These are phyloP conservation scores for Limnanthes douglasii DNA, from an alignment of 345 rosid species.

Conservation along the genomic window DNA sequence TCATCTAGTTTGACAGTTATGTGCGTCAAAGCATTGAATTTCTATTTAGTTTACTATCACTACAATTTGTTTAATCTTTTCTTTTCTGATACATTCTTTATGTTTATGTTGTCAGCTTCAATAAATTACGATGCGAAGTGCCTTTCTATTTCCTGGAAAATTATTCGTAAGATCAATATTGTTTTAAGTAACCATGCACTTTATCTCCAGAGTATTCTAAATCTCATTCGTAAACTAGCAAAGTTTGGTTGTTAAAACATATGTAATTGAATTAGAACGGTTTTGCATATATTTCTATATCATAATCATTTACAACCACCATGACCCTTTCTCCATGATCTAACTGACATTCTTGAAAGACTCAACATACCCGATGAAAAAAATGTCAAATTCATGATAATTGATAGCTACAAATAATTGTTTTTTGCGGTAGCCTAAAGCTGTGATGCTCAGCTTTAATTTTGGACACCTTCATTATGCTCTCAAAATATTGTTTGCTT, in stretches of 20 bases:
- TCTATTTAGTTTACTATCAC: slow-evolving; percentile 21
- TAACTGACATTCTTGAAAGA: slow-evolving; percentile 61
- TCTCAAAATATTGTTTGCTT: slow-evolving; percentile 78
- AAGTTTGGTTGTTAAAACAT: slow-evolving; percentile 17
- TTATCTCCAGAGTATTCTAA: slow-evolving; percentile 19
- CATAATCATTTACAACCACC: slow-evolving; percentile 28
- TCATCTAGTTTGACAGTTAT: slow-evolving; percentile 48
- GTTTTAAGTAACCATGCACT: slow-evolving; percentile 19
- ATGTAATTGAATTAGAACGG: slow-evolving; percentile 16
- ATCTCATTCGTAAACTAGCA: slow-evolving; percentile 26
- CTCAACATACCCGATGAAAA: slow-evolving; percentile 34
- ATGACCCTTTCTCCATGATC: slow-evolving; percentile 38
- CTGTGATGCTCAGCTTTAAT: slow-evolving; percentile 70
- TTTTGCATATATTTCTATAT: slow-evolving; percentile 13
- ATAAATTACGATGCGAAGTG: slow-evolving; percentile 40
- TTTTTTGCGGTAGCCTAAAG: slow-evolving; percentile 37
- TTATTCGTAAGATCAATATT: slow-evolving; percentile 82
- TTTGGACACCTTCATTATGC: slow-evolving; percentile 59
- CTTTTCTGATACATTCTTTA: slow-evolving; percentile 12
- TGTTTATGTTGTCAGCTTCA: slow-evolving; percentile 22
- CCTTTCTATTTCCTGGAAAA: slow-evolving; percentile 89
- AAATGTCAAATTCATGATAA: slow-evolving; percentile 17
- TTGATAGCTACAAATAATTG: slow-evolving; percentile 16
- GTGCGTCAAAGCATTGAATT: slow-evolving; percentile 28
- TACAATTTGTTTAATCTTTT: slow-evolving; percentile 18